Conservation (phyloP, 2,329 filamentous ascomycete genomes). For the Fonsecaea pedrosoi region DNA sequence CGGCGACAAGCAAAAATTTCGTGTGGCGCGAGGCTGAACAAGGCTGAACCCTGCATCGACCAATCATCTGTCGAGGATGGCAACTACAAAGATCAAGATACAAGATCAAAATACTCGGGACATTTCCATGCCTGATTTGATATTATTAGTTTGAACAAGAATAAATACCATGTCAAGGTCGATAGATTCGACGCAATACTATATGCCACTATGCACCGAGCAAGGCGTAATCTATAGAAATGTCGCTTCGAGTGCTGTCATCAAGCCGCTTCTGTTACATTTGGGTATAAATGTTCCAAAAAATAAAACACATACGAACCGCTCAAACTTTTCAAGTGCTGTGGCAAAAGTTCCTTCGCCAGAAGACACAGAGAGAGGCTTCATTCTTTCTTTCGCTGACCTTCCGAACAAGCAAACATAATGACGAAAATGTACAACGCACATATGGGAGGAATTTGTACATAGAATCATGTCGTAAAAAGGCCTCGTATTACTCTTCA, state of each 20-base stretch:
- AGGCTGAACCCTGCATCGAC: conserved; percentile 8
- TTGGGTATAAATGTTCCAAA: conserved; percentile 18
- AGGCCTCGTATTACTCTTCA: conserved; percentile 39
- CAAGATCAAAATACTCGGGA: too few species aligned
- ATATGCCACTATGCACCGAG: conserved; percentile 1
- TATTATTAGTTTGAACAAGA: too few species aligned
- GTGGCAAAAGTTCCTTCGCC: neutral
- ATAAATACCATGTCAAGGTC: neutral
- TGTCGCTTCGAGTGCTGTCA: conserved; percentile 13
- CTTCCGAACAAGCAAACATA: conserved; percentile 8
- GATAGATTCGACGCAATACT: conserved; percentile 1
- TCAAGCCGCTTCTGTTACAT: conserved; percentile 13
- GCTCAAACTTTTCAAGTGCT: conserved; percentile 7
- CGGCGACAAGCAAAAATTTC: conserved; percentile 10
- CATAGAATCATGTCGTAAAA: conserved; percentile 30
- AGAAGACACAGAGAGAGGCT: neutral
- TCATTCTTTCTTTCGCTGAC: conserved; percentile 6
- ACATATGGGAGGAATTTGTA: conserved; percentile 21
- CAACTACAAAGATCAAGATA: neutral
- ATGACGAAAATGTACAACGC: conserved; percentile 12
- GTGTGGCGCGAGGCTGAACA: conserved; percentile 21
- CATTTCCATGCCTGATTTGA: too few species aligned
- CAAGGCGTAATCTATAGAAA: conserved; percentile 11
- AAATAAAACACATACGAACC: conserved; percentile 9
- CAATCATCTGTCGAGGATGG: neutral